Base-by-base conservation (phyloP, 225 moss, liverwort and hornwort genomes). In the Physcomitrium patens region DNA sequence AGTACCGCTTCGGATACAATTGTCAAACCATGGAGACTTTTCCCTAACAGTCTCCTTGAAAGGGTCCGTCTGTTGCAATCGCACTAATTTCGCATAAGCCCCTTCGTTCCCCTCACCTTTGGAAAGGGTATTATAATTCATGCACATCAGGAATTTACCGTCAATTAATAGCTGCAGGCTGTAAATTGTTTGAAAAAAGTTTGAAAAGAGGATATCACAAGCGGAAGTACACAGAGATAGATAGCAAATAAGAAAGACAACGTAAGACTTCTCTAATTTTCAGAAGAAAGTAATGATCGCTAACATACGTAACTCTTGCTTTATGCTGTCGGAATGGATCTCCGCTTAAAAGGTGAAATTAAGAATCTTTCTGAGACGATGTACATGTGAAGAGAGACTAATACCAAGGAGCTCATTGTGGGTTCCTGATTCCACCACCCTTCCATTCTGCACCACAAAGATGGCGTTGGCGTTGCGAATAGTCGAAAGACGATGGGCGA, bases 401-500 rank as follows among this genome's bases (percentile, higher is more conserved):
- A 78, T 78, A 85, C 85, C 79, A 55, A 87, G 79, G 68, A 87
- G 87, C 74, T 87, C 84, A 54, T 59, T 58, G 65, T 87, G 87
- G 28, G 84, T 82, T 11, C 87, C 84, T 3, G 84, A 48, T 80
- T 84, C 84, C 47, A 82, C 65, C 54, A 87, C 84, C 52, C 79
- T 42, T 42, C 87, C 87, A 15, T 78, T 87, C 60, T 82, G 81
- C 52, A 87, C 87, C 18, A 87, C 87, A 41, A 87, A 84, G 55
- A 87, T 84, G 67, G 81, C 77, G 8, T 82, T 53, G 49, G 84
- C 84, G 9, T 82, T 87, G 79, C 84, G 82, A 48, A 87, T 84
- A 3, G 87, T 84, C 11, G 87, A 87, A 15, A 87, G 76, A 44
- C 87, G 84, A 62, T 87, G 87, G 15, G 87, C 87, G 56, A 87